These are phyloP conservation scores for Tuber indicum DNA, from an alignment of 495 filamentous ascomycete genomes.

Conservation along the genomic window DNA sequence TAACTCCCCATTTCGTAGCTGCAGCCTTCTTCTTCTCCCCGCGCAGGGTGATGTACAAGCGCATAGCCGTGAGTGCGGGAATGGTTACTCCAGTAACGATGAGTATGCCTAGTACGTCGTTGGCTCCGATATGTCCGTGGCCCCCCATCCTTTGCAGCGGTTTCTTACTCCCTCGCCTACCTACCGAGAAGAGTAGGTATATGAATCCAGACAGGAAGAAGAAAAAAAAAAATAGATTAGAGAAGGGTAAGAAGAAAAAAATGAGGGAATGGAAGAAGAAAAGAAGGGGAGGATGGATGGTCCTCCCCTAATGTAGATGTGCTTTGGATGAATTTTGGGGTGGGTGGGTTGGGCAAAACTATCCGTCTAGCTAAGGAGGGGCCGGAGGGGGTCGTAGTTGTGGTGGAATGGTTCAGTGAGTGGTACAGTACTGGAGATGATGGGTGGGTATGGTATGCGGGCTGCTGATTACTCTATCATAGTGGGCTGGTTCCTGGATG, in stretches of 20 bases:
- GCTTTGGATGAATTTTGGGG: neutral
- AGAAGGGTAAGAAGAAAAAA: neutral
- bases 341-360: neutral
- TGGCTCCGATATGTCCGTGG: constrained; percentile 9
- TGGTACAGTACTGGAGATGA: neutral
- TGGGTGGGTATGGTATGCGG: neutral
- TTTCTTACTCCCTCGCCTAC: neutral
- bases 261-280: neutral
- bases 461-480: neutral
- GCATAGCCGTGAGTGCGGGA: constrained; percentile 20
- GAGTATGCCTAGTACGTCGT: constrained; percentile 20
- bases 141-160: constrained; percentile 20
- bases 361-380: neutral
- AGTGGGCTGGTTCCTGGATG: neutral
- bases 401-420: neutral
- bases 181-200: constrained; percentile 1
- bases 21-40: constrained; percentile 11
- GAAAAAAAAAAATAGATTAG: neutral
- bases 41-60: constrained; percentile 27
- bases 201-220: constrained; percentile 11
- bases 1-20: constrained; percentile 9
- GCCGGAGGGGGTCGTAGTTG: neutral
- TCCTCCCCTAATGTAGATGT: neutral
- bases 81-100: constrained; percentile 23
- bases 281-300: neutral